Conservation (phyloP, 2,329 filamentous ascomycete genomes). For the Clarireedia homoeocarpa region DNA sequence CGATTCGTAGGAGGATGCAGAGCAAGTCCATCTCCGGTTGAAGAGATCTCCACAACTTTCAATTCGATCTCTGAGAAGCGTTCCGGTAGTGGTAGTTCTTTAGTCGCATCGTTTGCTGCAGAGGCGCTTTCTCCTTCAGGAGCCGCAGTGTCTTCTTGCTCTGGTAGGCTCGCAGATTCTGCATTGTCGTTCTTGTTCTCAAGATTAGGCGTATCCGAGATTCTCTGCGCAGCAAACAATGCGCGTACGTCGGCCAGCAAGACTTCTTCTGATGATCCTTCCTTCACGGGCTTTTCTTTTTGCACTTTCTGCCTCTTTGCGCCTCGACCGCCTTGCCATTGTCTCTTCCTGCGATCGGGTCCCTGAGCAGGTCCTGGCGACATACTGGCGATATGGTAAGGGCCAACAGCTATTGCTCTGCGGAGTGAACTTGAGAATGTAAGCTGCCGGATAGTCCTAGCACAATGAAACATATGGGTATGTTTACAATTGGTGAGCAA, state of each 20-base stretch:
- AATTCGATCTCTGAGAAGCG: slow-evolving; percentile 71
- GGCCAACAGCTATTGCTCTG: neutral
- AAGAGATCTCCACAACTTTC: slow-evolving; percentile 74
- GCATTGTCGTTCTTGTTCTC: slow-evolving; percentile 15
- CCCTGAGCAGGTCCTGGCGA: slow-evolving; percentile 2
- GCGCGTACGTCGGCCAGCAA: slow-evolving; percentile 54
- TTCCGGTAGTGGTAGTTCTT: slow-evolving; percentile 57
- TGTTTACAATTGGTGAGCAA: neutral
- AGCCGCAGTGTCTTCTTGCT: slow-evolving; percentile 18
- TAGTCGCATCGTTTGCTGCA: slow-evolving; percentile 18
- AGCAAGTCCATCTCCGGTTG: slow-evolving; percentile 85
- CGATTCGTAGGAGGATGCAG: slow-evolving; percentile 53
- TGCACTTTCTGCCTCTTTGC: slow-evolving; percentile 46
- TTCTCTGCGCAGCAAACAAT: slow-evolving; percentile 35
- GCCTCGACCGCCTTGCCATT: slow-evolving; percentile 25
- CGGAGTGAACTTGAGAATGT: neutral
- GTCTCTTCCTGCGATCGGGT: slow-evolving; percentile 23
- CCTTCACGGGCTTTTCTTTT: slow-evolving; percentile 45
- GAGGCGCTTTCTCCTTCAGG: slow-evolving; percentile 13
- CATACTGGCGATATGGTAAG: slow-evolving; percentile 13
- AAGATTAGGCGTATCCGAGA: slow-evolving; percentile 22
- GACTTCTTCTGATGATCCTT: slow-evolving; percentile 59
- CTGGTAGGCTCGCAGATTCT: slow-evolving; percentile 26
- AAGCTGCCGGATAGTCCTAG: slow-evolving; percentile 1
- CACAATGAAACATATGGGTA: slow-evolving; percentile 25